Conservation (phyloP, 352 stramenopile species). For the Phytophthora vignae region DNA sequence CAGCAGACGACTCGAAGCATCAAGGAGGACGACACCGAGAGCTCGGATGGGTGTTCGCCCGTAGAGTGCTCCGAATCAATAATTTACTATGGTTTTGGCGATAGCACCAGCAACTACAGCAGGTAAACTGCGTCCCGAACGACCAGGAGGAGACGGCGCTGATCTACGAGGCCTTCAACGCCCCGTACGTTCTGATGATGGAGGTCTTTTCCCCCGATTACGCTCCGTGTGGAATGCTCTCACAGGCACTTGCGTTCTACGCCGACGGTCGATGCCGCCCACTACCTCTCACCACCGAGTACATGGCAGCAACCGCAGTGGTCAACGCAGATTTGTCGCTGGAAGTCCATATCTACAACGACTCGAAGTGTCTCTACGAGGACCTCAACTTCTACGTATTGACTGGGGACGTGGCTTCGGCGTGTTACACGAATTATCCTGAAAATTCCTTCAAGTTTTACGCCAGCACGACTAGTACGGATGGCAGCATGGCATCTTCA, state of each 20-base stretch:
- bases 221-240: not conserved
- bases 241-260: not conserved
- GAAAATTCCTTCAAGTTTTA: slow-evolving; percentile 11
- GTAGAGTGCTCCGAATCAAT: not conserved
- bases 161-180: not conserved
- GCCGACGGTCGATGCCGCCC: not conserved
- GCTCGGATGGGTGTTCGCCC: not conserved
- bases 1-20: not conserved
- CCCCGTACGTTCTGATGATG: slow-evolving; percentile 2
- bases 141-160: slow-evolving; percentile 3
- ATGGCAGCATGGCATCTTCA: not conserved
- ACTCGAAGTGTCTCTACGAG: not conserved
- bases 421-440: not conserved
- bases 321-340: slow-evolving; percentile 5
- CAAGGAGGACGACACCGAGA: not conserved
- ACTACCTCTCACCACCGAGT: not conserved
- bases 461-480: not conserved
- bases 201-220: slow-evolving; percentile 5
- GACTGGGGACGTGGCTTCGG: not conserved
- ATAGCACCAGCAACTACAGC: slow-evolving; percentile 1
- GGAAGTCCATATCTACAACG: slow-evolving; percentile 1
- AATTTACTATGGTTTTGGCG: not conserved
- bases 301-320: not conserved
- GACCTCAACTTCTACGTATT: not conserved
- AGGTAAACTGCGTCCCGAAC: slow-evolving; percentile 5